Base-by-base conservation (phyloP, 2,329 filamentous ascomycete genomes). In the Fusarium nisikadoi region DNA sequence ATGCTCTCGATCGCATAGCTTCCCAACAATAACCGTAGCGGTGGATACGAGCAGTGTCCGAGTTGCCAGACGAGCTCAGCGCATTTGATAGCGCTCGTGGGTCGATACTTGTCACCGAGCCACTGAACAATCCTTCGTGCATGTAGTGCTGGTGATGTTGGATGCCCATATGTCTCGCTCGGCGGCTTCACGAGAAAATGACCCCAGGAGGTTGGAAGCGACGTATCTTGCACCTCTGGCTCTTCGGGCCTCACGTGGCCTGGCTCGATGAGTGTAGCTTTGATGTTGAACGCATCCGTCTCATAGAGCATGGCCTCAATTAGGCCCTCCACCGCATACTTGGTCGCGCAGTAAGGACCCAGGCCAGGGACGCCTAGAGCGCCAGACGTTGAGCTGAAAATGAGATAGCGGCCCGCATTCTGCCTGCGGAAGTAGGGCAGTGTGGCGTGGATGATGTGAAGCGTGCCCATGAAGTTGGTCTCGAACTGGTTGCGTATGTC, bases 301-400 rank as follows among this genome's bases (percentile, higher is more conserved):
- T 99, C 96, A 82, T 98, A 98, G 20, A 98, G 87, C 93, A 99
- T 95, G 20, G 94, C 95, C 82, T 99, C 96, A 75, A 98, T 94
- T 59, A 99, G 85, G 1, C 95, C 96, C 80, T 99, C 96, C 8
- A 97, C 94, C 1, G 96, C 96, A 82, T 98, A 98, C 81, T 98
- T 99, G 20, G 94, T 97, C 3, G 96, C 96, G 81, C 95, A 98
- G 79, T 97, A 98, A 0, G 95, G 95, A 0, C 95, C 95, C 10
- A 98, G 83, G 0, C 96, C 96, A 0, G 96, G 96, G 0, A 98
- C 94, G 4, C 95, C 96, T n/a, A 98, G 87, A 0, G 95, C 94
- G 8, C 96, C 96, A 36, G 93, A 93, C 2, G 94, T 98, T 13
- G 93, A 96, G 79, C 94, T 97, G 83, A 98, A 98, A 71, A 98